These are phyloP conservation scores for Tylopilus orsonianus DNA, from an alignment of 1,284 basidiomycete species.

Conservation along the genomic window DNA sequence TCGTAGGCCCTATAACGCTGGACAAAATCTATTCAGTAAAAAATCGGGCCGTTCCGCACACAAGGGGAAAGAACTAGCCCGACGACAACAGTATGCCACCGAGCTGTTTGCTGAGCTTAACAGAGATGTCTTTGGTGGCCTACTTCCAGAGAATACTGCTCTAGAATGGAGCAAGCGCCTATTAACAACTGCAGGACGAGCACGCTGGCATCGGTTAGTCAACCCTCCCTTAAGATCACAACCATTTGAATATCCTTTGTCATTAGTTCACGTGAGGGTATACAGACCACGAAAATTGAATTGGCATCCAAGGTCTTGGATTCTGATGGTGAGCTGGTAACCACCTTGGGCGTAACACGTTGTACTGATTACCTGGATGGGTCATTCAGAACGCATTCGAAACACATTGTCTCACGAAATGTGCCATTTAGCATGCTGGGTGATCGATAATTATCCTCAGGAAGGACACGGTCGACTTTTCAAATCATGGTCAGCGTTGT, in stretches of 20 bases:
- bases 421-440: conserved; percentile 85
- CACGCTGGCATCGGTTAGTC: conserved; percentile 62
- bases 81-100: conserved; percentile 54
- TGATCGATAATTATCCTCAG: conserved; percentile 63
- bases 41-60: conserved; percentile 37
- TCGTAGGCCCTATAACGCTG: conserved; percentile 8
- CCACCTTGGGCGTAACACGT: background rate
- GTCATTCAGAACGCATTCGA: conserved; percentile 60
- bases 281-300: conserved; percentile 62
- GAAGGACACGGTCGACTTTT: conserved; percentile 71
- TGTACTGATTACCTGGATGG: background rate
- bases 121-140: conserved; percentile 68
- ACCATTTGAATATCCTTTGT: conserved; percentile 27
- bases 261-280: conserved; percentile 49
- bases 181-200: conserved; percentile 75
- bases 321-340: conserved; percentile 50
- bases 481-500: conserved; percentile 59
- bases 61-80: conserved; percentile 43
- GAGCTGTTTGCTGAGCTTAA: conserved; percentile 84
- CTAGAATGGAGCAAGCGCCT: conserved; percentile 75
- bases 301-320: conserved; percentile 78
- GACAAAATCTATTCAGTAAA: conserved; percentile 30
- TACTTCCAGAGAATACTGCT: conserved; percentile 64
- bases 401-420: conserved; percentile 85
- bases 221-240: background rate